Conservation (phyloP, 2,329 filamentous ascomycete genomes). For the Sporothrix humicola region DNA sequence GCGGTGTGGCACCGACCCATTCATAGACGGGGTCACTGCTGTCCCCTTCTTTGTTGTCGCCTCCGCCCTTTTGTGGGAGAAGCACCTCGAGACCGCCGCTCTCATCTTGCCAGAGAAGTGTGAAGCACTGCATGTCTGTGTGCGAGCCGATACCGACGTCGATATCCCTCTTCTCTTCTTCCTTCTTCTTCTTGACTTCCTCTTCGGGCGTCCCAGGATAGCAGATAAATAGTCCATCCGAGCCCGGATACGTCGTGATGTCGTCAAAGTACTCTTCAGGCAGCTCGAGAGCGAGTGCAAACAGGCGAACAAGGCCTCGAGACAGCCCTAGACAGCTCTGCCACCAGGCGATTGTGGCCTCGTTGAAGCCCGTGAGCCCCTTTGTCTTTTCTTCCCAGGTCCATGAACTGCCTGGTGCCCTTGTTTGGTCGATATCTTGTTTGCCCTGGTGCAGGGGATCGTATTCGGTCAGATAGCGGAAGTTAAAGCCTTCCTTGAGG, state of each 20-base stretch:
- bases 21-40: slow-evolving; percentile 26
- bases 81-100: slow-evolving; percentile 38
- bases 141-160: slow-evolving; percentile 55
- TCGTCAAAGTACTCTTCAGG: slow-evolving; percentile 47
- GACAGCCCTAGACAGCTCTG: slow-evolving; percentile 38
- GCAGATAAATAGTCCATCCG: slow-evolving; percentile 41
- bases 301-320: slow-evolving; percentile 38
- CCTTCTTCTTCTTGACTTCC: slow-evolving; percentile 39
- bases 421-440: background rate
- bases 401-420: slow-evolving; percentile 38
- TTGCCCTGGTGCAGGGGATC: slow-evolving; percentile 35
- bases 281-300: slow-evolving; percentile 39
- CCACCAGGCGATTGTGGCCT: slow-evolving; percentile 40
- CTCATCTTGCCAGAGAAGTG: slow-evolving; percentile 36
- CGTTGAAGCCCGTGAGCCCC: slow-evolving; percentile 39
- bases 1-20: slow-evolving; percentile 35
- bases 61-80: slow-evolving; percentile 21
- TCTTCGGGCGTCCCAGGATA: slow-evolving; percentile 35
- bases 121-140: slow-evolving; percentile 52
- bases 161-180: slow-evolving; percentile 13
- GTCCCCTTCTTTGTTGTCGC: background rate
- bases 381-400: slow-evolving; percentile 40
- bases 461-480: slow-evolving; percentile 40
- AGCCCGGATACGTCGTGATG: slow-evolving; percentile 48
- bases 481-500: slow-evolving; percentile 40